phyloP scores from a whole-genome alignment of 2,329 filamentous ascomycete genomes.

The Exophiala calicioides region DNA sequence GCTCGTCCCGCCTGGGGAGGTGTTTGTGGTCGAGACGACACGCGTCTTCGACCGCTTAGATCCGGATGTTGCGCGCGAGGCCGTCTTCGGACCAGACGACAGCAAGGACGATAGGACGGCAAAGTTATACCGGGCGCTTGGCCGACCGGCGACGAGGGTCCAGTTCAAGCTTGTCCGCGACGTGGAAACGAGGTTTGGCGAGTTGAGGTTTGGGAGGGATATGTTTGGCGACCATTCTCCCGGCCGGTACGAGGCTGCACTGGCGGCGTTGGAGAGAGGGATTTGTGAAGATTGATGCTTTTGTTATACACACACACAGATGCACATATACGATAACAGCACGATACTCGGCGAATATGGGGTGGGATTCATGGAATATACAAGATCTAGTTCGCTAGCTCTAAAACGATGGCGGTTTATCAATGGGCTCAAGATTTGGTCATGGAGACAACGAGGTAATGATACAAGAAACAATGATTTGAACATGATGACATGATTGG shows the following conservation, averaged over 20 bases:
- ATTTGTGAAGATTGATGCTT: conserved; percentile 44
- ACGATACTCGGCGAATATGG: too few species aligned
- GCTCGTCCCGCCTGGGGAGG: conserved; percentile 72
- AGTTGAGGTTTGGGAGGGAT: conserved; percentile 69
- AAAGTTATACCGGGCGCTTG: conserved; percentile 45
- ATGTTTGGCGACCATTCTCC: conserved; percentile 78
- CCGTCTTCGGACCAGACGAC: conserved; percentile 48
- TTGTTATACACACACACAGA: too few species aligned
- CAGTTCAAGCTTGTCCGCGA: conserved; percentile 71
- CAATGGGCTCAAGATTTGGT: too few species aligned
- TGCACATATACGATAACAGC: too few species aligned
- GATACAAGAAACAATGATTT: too few species aligned
- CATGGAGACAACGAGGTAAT: too few species aligned
- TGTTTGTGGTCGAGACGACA: conserved; percentile 71
- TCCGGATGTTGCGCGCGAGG: conserved; percentile 41
- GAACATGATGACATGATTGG: too few species aligned
- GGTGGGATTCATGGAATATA: too few species aligned
- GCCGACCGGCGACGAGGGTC: conserved; percentile 66
- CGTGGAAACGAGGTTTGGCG: conserved; percentile 69
- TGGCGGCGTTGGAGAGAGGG: conserved; percentile 59
- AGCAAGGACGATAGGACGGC: conserved; percentile 37
- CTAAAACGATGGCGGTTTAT: too few species aligned
- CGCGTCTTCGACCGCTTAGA: conserved; percentile 64
- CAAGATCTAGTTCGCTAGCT: too few species aligned
- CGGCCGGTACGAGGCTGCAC: conserved; percentile 68